Evolutionary conservation across 768 basidiomycete genomes (phyloP).

Genomic region (Ephemerocybe angulata): DNA sequence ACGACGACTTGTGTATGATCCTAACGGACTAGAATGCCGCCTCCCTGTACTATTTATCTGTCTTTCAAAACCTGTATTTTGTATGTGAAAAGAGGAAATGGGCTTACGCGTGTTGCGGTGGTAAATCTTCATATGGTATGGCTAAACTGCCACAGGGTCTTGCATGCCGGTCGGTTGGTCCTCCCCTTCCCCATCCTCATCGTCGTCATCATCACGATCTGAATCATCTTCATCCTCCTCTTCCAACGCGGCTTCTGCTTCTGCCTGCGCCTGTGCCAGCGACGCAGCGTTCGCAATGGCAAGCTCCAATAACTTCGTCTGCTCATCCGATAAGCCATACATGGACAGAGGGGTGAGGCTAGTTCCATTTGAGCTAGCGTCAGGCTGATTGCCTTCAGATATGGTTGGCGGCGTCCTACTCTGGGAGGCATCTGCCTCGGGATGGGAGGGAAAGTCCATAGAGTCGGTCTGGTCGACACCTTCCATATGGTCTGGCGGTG

Average conservation of each 20-base stretch:
- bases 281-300: slow-evolving; percentile 73
- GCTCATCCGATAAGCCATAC: slow-evolving; percentile 72
- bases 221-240: slow-evolving; percentile 59
- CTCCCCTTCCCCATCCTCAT: slow-evolving; percentile 29
- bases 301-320: slow-evolving; percentile 62
- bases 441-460: neutral
- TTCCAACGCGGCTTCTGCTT: slow-evolving; percentile 73
- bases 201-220: slow-evolving; percentile 44
- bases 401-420: neutral
- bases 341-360: slow-evolving; percentile 48
- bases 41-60: slow-evolving; percentile 1
- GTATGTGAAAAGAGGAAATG: neutral
- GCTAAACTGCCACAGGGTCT: slow-evolving; percentile 1
- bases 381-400: slow-evolving; percentile 11
- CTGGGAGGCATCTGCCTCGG: neutral
- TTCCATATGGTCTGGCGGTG: slow-evolving; percentile 12
- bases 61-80: slow-evolving; percentile 6
- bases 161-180: slow-evolving; percentile 5
- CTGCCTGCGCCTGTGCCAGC: slow-evolving; percentile 74
- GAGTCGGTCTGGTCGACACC: slow-evolving; percentile 10
- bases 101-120: neutral
- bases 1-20: neutral
- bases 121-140: slow-evolving; percentile 11
- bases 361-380: slow-evolving; percentile 2
- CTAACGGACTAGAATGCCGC: neutral